Evolutionary conservation across 139 green algal genomes (phyloP).

Genomic region (Pleodorina starrii): DNA sequence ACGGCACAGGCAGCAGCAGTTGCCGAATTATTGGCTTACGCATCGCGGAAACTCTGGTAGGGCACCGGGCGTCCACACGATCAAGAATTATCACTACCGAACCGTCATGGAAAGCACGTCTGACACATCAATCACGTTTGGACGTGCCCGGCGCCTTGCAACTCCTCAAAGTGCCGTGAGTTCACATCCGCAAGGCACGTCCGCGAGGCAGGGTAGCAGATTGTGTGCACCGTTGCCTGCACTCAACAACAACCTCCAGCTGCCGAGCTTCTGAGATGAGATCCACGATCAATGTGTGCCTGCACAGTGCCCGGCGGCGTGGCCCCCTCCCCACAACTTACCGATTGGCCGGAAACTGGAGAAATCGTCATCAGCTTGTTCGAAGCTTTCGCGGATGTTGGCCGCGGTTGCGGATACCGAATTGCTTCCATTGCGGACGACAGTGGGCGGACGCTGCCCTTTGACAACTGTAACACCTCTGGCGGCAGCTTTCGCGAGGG

Average conservation of each 20-base stretch:
- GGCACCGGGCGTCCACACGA: not conserved
- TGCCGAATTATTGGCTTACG: too few species aligned
- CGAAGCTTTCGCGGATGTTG: not conserved
- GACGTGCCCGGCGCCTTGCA: too few species aligned
- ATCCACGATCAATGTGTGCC: too few species aligned
- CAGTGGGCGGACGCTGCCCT: not conserved
- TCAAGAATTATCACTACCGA: not conserved
- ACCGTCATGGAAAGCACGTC: not conserved
- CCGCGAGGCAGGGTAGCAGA: not conserved
- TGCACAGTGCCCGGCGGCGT: too few species aligned
- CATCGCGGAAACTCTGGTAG: too few species aligned
- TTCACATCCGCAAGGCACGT: not conserved
- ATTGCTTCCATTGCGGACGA: not conserved
- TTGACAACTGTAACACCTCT: not conserved
- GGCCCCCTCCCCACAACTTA: too few species aligned
- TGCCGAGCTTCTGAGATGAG: too few species aligned
- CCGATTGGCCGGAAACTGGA: not conserved
- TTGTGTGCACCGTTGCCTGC: not conserved
- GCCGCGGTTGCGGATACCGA: not conserved
- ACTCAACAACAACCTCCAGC: not conserved
- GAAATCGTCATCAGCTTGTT: not conserved
- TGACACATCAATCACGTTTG: not conserved
- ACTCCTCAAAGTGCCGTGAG: too few species aligned
- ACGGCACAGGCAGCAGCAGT: too few species aligned
- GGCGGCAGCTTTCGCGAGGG: not conserved